Base-by-base conservation (phyloP, 257 asterid species). In the Thymus quinquecostatus region DNA sequence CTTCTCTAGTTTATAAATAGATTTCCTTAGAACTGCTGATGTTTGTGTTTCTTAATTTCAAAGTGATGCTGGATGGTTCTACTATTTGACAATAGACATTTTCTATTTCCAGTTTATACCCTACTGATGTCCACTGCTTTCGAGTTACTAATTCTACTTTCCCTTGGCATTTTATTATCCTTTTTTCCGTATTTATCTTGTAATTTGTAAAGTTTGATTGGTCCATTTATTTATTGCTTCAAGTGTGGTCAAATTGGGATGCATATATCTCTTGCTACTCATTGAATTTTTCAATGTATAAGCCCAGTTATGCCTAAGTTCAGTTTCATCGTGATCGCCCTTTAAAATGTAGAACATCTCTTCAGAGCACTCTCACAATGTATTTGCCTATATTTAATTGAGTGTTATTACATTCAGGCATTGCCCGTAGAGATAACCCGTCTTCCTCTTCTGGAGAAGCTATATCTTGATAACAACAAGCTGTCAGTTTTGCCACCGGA, bases 401-500 rank as follows among this genome's bases (percentile, higher is more conserved):
- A 80, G 76, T 60, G 80, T 41, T 66, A 10, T 63, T 21, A 64
- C 68, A 38, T 66, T 60, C 85, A 92, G 99, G 88, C 85, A 77
- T 81, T 95, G 83, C 98, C 99, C 4, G 81, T 89, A 49, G 99
- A 92, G 91, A 81, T 95, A 79, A 86, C 97, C 77, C 88, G 79
- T 56, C 88, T 95, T 71, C 91, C 97, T 67, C 86, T 86, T 76
- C 98, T 95, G 67, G 99, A 95, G 85, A 95, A 89, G 86, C 82
- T 95, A 49, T 95, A 89, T 80, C 96, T 95, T 71, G 97, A 95
- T 77, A 87, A 87, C 77, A 95, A 95, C 85, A 92, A 79, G 91
- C 87, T 95, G 45, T 79, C 95, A 59, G 85, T 76, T 79, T 84
- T 95, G 92, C 99, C 99, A 53, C 84, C 99, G 77, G 97, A 95